Evolutionary conservation across 306 rosid species (phyloP).

Genomic region (Medicago lupulina): DNA sequence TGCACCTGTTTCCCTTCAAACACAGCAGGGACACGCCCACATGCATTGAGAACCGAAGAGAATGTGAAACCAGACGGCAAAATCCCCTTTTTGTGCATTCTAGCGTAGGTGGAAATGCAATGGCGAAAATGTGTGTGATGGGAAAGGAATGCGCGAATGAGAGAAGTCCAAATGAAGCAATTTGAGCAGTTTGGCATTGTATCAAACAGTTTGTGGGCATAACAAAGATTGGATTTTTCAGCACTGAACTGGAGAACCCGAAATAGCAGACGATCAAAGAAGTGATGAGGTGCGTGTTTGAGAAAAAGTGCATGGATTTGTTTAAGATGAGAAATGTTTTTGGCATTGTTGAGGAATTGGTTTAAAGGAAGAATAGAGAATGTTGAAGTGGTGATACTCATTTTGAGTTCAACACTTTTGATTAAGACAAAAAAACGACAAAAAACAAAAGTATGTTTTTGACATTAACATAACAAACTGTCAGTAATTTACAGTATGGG

Average conservation of each 20-base stretch:
- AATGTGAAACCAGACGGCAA: constrained; percentile 66
- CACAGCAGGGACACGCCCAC: constrained; percentile 53
- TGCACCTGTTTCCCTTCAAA: constrained; percentile 68
- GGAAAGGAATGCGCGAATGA: constrained; percentile 54
- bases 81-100: constrained; percentile 63
- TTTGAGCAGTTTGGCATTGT: constrained; percentile 51
- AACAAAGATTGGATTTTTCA: constrained; percentile 45
- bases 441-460: too few relatives aligned
- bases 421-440: too few relatives aligned
- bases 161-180: constrained; percentile 68
- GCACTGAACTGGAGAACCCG: constrained; percentile 34
- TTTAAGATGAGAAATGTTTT: constrained; percentile 51
- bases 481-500: too few relatives aligned
- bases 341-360: constrained; percentile 40
- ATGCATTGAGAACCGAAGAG: constrained; percentile 69
- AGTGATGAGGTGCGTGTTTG: constrained; percentile 51
- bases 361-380: constrained; percentile 13
- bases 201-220: constrained; percentile 68
- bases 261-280: constrained; percentile 47
- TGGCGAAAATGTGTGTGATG: constrained; percentile 41
- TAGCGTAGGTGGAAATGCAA: constrained; percentile 56
- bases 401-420: not conserved
- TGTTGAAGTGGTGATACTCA: constrained; percentile 22
- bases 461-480: too few relatives aligned
- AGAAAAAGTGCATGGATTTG: constrained; percentile 60